Conservation (phyloP, 2,329 filamentous ascomycete species). For the Paramyrothecium roridum region DNA sequence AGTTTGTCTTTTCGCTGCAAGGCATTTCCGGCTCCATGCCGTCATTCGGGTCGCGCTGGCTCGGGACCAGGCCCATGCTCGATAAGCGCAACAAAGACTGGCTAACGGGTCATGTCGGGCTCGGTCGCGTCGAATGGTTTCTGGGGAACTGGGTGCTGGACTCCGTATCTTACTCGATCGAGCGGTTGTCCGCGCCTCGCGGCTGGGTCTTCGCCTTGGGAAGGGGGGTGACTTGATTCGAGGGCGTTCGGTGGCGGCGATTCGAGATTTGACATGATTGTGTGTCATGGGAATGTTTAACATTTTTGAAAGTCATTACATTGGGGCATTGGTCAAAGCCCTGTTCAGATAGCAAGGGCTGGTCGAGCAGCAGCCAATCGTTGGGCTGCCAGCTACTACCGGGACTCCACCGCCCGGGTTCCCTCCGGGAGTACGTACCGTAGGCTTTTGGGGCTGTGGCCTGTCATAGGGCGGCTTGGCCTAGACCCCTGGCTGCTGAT, state of each 20-base stretch:
- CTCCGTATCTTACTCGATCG: neutral
- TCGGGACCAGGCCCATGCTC: no score
- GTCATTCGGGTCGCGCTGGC: no score
- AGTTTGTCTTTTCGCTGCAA: no score
- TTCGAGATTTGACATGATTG: neutral
- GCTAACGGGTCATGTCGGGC: no score
- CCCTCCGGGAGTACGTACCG: neutral
- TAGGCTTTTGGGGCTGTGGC: no score
- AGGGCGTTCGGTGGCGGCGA: neutral
- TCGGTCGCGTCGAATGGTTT: no score
- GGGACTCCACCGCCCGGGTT: neutral
- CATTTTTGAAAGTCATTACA: neutral
- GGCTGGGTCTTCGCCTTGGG: neutral
- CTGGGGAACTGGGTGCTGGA: no score
- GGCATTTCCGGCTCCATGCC: no score
- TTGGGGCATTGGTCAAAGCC: neutral
- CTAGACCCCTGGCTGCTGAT: neutral
- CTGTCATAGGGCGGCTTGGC: neutral
- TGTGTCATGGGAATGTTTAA: neutral
- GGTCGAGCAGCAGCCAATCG: neutral
- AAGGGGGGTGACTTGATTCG: neutral
- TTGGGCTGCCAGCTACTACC: neutral
- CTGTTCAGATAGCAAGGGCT: neutral
- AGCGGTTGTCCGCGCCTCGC: neutral
- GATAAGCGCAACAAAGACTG: no score